Percentiles rank a stretch among this genome's conserved stretches.
Conservation (phyloP, 352 stramenopile species). For the Phytophthora pinifolia region DNA sequence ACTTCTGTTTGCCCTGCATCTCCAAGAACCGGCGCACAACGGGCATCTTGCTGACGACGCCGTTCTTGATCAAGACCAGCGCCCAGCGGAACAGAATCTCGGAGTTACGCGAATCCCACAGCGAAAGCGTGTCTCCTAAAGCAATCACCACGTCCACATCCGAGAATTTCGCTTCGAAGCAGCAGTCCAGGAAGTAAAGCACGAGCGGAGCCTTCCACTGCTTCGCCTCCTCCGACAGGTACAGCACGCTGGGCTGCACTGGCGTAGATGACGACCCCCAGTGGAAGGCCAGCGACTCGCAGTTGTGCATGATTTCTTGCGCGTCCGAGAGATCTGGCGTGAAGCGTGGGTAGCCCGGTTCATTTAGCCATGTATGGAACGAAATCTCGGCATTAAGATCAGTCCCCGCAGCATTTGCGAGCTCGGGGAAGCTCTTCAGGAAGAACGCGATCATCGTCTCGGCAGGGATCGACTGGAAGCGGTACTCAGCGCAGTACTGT, state of each 20-base stretch:
- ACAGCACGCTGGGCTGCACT: slow-evolving; percentile 64
- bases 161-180: slow-evolving; percentile 45
- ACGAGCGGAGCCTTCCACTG: slow-evolving; percentile 57
- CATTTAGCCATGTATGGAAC: slow-evolving; percentile 71
- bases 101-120: slow-evolving; percentile 62
- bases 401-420: slow-evolving; percentile 38
- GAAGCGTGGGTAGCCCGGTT: slow-evolving; percentile 58
- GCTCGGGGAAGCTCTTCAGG: slow-evolving; percentile 59
- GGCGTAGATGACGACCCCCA: slow-evolving; percentile 52
- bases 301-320: slow-evolving; percentile 68
- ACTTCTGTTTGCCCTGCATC: slow-evolving; percentile 82
- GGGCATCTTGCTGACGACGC: slow-evolving; percentile 39
- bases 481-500: slow-evolving; percentile 60
- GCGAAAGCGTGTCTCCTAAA: slow-evolving; percentile 50
- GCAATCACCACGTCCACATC: slow-evolving; percentile 43
- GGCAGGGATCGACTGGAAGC: slow-evolving; percentile 76
- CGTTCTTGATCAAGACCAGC: slow-evolving; percentile 66
- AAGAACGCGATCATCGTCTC: slow-evolving; percentile 77
- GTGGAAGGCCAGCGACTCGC: slow-evolving; percentile 64
- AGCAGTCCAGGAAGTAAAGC: slow-evolving; percentile 75
- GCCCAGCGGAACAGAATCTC: slow-evolving; percentile 74
- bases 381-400: slow-evolving; percentile 65
- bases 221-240: slow-evolving; percentile 60
- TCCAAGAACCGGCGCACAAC: slow-evolving; percentile 59
- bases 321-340: slow-evolving; percentile 64